Evolutionary conservation across 129 eudicot species (phyloP).

Genomic region (Tagetes patula): DNA sequence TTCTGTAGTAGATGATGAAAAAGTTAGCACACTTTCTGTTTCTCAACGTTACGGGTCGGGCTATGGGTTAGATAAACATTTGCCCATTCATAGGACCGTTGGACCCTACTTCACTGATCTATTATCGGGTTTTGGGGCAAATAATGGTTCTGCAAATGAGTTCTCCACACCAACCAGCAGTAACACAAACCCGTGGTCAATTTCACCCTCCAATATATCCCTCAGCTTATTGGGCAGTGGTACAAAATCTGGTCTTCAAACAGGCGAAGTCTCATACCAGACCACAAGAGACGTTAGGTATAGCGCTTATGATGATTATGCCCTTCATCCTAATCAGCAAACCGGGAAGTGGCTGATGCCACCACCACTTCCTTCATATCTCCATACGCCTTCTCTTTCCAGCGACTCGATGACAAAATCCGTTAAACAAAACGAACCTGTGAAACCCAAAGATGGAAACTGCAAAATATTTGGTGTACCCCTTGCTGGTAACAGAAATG

Average conservation of each 20-base stretch:
- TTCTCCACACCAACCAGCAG: constrained; percentile 41
- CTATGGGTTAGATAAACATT: constrained; percentile 43
- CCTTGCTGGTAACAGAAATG: constrained; percentile 47
- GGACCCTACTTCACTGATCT: constrained; percentile 76
- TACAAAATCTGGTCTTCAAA: constrained; percentile 40
- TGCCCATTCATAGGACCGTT: constrained; percentile 42
- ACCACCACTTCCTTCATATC: constrained; percentile 57
- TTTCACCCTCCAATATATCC: constrained; percentile 55
- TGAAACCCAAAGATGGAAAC: constrained; percentile 60
- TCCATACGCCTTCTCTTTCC: constrained; percentile 45
- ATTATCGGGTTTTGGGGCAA: constrained; percentile 77
- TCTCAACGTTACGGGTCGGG: constrained; percentile 50
- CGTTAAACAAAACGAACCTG: constrained; percentile 40
- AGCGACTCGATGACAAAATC: constrained; percentile 42
- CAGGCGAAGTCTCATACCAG: constrained; percentile 47
- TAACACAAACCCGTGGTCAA: constrained; percentile 56
- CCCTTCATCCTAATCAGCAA: constrained; percentile 42
- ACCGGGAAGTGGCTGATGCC: constrained; percentile 68
- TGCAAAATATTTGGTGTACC: constrained; percentile 90
- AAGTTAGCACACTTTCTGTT: constrained; percentile 46
- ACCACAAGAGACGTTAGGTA: constrained; percentile 48
- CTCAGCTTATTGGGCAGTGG: constrained; percentile 67
- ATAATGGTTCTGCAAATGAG: constrained; percentile 44
- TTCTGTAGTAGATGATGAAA: constrained; percentile 53
- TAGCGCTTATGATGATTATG: constrained; percentile 59